phyloP scores from a whole-genome alignment of 1,284 basidiomycete genomes.

The Hypsizygus ulmarius region DNA sequence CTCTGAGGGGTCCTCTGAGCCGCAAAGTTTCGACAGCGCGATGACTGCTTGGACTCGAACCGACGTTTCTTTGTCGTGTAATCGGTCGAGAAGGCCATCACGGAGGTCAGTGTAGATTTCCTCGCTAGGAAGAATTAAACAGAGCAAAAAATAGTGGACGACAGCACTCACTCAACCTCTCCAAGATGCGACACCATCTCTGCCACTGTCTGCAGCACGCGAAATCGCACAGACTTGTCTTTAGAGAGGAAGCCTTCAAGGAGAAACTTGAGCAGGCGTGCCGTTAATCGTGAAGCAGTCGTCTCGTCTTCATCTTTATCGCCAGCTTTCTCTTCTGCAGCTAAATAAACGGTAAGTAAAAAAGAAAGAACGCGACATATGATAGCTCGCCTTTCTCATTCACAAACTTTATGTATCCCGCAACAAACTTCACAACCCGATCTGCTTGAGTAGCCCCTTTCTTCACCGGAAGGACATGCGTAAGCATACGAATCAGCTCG shows the following conservation, averaged over 20 bases:
- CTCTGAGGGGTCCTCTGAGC: slow-evolving; percentile 66
- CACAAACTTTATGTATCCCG: slow-evolving; percentile 75
- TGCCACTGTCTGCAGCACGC: slow-evolving; percentile 73
- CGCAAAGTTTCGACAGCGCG: slow-evolving; percentile 79
- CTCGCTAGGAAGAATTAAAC: slow-evolving; percentile 53
- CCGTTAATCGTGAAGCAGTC: slow-evolving; percentile 72
- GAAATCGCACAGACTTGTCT: slow-evolving; percentile 86
- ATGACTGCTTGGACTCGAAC: slow-evolving; percentile 84
- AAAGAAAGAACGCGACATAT: not conserved
- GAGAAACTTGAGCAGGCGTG: slow-evolving; percentile 71
- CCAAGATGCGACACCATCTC: slow-evolving; percentile 79
- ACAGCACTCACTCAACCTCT: slow-evolving; percentile 74
- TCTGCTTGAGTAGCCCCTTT: slow-evolving; percentile 81
- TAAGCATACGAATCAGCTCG: slow-evolving; percentile 64
- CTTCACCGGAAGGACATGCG: slow-evolving; percentile 72
- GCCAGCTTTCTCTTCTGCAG: slow-evolving; percentile 26
- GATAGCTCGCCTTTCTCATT: slow-evolving; percentile 65
- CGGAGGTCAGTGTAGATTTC: slow-evolving; percentile 74
- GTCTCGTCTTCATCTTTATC: slow-evolving; percentile 55
- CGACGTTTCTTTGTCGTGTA: slow-evolving; percentile 78
- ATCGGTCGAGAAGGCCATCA: slow-evolving; percentile 68
- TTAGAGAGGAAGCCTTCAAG: slow-evolving; percentile 84
- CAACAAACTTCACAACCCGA: slow-evolving; percentile 82
- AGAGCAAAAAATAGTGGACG: not conserved
- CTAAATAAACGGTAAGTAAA: slow-evolving; percentile 11